Evolutionary conservation across 306 rosid genomes (phyloP).

Genomic region (Pterocarpus santalinus): DNA sequence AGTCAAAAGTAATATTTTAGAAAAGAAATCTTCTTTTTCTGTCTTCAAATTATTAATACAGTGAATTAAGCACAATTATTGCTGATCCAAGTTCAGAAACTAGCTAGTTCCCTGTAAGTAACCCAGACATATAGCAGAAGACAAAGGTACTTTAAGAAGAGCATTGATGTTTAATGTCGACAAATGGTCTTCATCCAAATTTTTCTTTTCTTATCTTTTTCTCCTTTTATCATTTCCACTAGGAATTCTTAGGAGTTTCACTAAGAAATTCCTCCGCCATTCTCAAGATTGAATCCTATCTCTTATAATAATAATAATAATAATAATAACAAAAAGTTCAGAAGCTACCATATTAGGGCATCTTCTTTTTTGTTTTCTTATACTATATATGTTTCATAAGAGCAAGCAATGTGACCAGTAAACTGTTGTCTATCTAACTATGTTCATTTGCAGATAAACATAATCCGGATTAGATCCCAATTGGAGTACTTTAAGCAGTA

Average conservation of each 20-base stretch:
- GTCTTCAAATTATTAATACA: neutral
- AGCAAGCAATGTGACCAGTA: neutral
- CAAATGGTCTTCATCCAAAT: no score
- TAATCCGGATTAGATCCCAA: constrained; percentile 64
- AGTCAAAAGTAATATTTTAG: neutral
- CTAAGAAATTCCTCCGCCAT: no score
- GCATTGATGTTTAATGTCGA: no score
- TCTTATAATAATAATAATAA: no score
- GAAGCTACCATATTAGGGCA: no score
- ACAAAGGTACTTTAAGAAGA: no score
- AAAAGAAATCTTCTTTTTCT: neutral
- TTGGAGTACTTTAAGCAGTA: constrained; percentile 64
- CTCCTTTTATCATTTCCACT: neutral
- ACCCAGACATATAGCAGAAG: no score
- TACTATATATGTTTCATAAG: neutral
- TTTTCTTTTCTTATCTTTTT: neutral
- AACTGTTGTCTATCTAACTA: neutral
- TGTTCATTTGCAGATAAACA: constrained; percentile 58
- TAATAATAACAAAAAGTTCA: no score
- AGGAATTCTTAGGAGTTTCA: no score
- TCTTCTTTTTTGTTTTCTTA: no score
- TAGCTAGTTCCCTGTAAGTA: neutral
- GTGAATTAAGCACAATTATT: neutral
- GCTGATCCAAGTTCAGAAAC: neutral
- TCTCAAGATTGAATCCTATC: no score